Evolutionary conservation across 2,329 filamentous ascomycete genomes (phyloP), one percentile per base, ranked within the genome.

Genomic region (Penicillium sp.): DNA sequence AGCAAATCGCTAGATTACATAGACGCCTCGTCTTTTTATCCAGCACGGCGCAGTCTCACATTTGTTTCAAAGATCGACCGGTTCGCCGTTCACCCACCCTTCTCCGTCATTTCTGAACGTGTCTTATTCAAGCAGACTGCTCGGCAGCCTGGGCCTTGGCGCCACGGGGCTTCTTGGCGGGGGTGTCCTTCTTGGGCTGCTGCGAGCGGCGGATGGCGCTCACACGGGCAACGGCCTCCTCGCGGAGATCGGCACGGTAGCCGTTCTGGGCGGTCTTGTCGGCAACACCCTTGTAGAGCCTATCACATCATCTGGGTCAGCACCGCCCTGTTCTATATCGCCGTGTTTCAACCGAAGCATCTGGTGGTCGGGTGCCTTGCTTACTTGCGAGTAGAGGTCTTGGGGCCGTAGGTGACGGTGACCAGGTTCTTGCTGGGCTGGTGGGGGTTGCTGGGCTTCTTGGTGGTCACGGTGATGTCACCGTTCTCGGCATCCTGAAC

Each of bases 241-340:
- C 76, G 64, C 86, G 86, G 75, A 91, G 81, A 72, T 92, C 88
- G 66, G 81, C 67, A 66, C 88, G 88, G 86, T 97, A 98, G 70
- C 85, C 82, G 72, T 81, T 81, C 83, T 89, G 90, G 74, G 89
- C 87, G 66, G 85, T 83, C 72, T 80, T 79, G 79, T 83, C 87
- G 77, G 90, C 90, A 72, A 97, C 83, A 66, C 81, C 81, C 79
- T 87, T 88, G 85, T 91, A 97, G 78, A 87, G 86, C 82, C 89
- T 93, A 60, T 44, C 58, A 20, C 6, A 45, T 15, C 45, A 32
- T 13, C 18, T n/a, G 38, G 32, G 32, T 58, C 29, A 51, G 39
- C 32, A 39, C 20, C 10, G 27, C 27, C 28, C 25, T 6, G 15
- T 20, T 6, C 18, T 20, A 8, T 10, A 12, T 9, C 18, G 18